Percentiles rank a stretch among this genome's conserved stretches.
Evolutionary conservation across 805 yeast species (phyloP).

Genomic region (Teunomyces gatunensis): DNA sequence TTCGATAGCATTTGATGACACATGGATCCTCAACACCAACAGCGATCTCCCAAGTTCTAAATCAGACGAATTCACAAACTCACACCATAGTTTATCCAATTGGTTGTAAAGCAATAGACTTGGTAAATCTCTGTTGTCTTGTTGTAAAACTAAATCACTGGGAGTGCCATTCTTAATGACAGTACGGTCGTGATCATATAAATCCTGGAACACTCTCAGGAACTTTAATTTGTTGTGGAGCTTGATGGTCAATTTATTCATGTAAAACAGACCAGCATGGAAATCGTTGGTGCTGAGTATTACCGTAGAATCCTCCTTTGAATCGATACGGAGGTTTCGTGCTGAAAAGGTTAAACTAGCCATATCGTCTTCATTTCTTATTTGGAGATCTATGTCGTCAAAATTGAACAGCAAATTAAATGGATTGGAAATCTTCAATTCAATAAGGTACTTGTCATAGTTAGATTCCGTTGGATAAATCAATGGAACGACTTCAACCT

Average conservation of each 20-base stretch:
- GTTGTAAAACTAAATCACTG: neutral
- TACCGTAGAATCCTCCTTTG: slow-evolving; percentile 11
- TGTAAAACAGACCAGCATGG: slow-evolving; percentile 32
- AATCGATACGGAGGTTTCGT: slow-evolving; percentile 6
- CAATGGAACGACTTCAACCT: slow-evolving; percentile 32
- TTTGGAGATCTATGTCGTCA: slow-evolving; percentile 17
- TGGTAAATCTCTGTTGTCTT: neutral
- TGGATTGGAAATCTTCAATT: slow-evolving; percentile 29
- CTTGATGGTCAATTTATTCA: slow-evolving; percentile 14
- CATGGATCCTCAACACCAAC: slow-evolving; percentile 23
- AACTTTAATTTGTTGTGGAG: slow-evolving; percentile 18
- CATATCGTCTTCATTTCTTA: slow-evolving; percentile 14
- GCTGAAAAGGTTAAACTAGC: slow-evolving; percentile 9
- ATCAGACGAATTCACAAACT: slow-evolving; percentile 20
- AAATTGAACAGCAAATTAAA: slow-evolving; percentile 23
- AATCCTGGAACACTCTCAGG: slow-evolving; percentile 11
- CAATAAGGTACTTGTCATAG: slow-evolving; percentile 37
- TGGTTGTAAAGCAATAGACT: slow-evolving; percentile 15
- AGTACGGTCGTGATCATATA: slow-evolving; percentile 4
- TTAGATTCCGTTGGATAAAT: slow-evolving; percentile 27
- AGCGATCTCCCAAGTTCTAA: slow-evolving; percentile 29
- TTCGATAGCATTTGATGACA: slow-evolving; percentile 29
- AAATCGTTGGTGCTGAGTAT: slow-evolving; percentile 25
- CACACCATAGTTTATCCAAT: slow-evolving; percentile 24
- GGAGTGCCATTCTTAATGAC: slow-evolving; percentile 1